These are phyloP conservation scores for Rhodotorula kratochvilovae DNA, from an alignment of 768 basidiomycete genomes.

Conservation along the genomic window DNA sequence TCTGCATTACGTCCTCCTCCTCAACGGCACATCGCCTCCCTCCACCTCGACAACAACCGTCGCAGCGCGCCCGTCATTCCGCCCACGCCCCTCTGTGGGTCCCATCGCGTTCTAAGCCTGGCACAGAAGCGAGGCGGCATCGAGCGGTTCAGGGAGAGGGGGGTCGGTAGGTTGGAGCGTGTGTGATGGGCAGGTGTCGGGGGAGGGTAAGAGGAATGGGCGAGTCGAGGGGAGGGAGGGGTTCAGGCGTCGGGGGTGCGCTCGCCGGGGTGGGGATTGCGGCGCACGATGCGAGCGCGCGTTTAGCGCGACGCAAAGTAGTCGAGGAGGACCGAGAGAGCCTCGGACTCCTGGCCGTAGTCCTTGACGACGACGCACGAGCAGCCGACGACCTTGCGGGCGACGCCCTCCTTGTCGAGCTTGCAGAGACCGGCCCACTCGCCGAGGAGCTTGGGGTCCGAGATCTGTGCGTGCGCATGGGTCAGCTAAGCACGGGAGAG, in stretches of 20 bases:
- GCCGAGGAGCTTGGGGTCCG: conserved; percentile 94
- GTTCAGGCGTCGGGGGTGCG: not conserved
- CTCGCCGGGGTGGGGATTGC: not conserved
- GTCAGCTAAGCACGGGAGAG: not conserved
- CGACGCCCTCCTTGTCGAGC: conserved; percentile 98
- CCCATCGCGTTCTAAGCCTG: not conserved
- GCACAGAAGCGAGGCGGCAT: not conserved
- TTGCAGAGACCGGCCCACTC: conserved; percentile 95
- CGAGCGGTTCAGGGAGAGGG: not conserved
- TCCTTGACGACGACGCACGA: conserved; percentile 87
- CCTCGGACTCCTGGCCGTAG: conserved; percentile 91
- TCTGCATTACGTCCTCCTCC: not conserved
- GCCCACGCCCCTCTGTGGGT: not conserved
- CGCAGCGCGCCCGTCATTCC: not conserved
- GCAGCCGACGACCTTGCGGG: conserved; percentile 70
- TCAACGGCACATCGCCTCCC: not conserved
- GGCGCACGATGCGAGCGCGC: not conserved
- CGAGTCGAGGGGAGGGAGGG: not conserved
- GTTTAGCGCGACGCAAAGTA: conserved; percentile 84
- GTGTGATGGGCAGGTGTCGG: not conserved
- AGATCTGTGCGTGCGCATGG: conserved; percentile 45
- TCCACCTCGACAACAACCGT: not conserved
- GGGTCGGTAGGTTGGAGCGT: not conserved
- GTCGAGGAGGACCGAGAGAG: conserved; percentile 64
- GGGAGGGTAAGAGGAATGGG: not conserved